Evolutionary conservation across 2,329 filamentous ascomycete genomes (phyloP).

Genomic region (Pestalotiopsis sp.): DNA sequence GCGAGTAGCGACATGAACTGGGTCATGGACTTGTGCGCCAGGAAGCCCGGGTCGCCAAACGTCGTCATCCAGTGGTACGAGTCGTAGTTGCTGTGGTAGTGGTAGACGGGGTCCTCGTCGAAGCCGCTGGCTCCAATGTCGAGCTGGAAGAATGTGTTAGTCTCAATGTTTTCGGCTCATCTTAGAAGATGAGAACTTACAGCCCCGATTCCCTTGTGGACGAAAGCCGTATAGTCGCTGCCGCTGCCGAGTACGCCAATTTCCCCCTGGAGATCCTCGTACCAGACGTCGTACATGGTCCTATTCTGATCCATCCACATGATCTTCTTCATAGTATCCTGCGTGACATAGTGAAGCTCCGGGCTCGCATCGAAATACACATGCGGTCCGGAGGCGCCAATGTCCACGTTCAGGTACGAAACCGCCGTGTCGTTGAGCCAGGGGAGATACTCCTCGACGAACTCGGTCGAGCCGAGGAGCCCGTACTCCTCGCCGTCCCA

Average conservation of each 20-base stretch:
- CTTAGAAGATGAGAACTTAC: constrained; percentile 36
- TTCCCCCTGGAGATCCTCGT: constrained; percentile 42
- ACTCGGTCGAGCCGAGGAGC: constrained; percentile 79
- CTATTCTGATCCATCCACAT: constrained; percentile 56
- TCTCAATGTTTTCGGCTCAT: constrained; percentile 29
- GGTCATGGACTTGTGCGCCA: constrained; percentile 62
- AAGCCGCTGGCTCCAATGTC: constrained; percentile 57
- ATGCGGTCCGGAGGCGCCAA: constrained; percentile 60
- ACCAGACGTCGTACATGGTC: constrained; percentile 44
- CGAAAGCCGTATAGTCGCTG: constrained; percentile 69
- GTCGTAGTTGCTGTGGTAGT: constrained; percentile 86
- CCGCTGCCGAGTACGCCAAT: constrained; percentile 66
- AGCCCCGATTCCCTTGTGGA: constrained; percentile 52
- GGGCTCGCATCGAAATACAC: constrained; percentile 66
- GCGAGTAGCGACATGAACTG: constrained; percentile 46
- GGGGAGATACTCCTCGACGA: constrained; percentile 80
- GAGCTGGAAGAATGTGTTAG: constrained; percentile 40
- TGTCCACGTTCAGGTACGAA: constrained; percentile 81
- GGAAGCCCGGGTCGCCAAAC: constrained; percentile 69
- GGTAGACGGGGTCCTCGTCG: constrained; percentile 60
- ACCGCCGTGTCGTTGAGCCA: constrained; percentile 75
- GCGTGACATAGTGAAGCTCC: constrained; percentile 66
- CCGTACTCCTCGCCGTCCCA: constrained; percentile 82
- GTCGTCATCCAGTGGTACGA: constrained; percentile 82
- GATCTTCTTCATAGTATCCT: constrained; percentile 62